Conservation (phyloP, 2,329 filamentous ascomycete species). For the Aspergillus neoniger region DNA sequence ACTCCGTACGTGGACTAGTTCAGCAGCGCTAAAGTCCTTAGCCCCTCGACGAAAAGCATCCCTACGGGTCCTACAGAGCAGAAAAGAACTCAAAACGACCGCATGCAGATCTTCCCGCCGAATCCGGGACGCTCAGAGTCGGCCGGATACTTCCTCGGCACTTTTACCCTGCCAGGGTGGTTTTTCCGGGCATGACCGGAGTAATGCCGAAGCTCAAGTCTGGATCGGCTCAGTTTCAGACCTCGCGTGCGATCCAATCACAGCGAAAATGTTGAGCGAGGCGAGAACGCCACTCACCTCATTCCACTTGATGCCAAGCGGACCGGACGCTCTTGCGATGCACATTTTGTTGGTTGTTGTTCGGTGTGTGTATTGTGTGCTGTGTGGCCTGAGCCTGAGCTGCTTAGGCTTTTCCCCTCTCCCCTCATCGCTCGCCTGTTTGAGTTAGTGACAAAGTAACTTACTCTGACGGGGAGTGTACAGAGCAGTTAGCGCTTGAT, state of each 20-base stretch:
- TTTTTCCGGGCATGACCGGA: slow-evolving; percentile 28
- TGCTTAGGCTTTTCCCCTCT: neutral
- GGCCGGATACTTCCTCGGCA: slow-evolving; percentile 20
- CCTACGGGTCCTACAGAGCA: neutral
- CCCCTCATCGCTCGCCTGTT: no score
- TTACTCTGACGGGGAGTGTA: no score
- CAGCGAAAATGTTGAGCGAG: neutral
- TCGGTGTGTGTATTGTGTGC: neutral
- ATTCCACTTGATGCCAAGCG: slow-evolving; percentile 5
- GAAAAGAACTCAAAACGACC: slow-evolving; percentile 10
- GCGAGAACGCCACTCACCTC: slow-evolving; percentile 12
- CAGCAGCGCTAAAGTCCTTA: neutral
- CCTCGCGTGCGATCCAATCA: slow-evolving; percentile 7
- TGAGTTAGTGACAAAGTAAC: no score
- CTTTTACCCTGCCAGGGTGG: slow-evolving; percentile 21
- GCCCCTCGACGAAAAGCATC: slow-evolving; percentile 8
- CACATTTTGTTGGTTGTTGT: neutral
- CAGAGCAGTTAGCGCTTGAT: neutral
- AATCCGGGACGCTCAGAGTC: slow-evolving; percentile 19
- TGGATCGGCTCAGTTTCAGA: slow-evolving; percentile 16
- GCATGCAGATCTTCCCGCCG: slow-evolving; percentile 23
- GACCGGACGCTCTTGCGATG: neutral
- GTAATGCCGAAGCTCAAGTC: slow-evolving; percentile 26
- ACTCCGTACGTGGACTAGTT: neutral
- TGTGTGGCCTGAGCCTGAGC: slow-evolving; percentile 3